Evolutionary conservation across 495 filamentous ascomycete genomes (phyloP), one percentile per base, ranked within the genome.

Genomic region (Hyaloscypha finlandica): DNA sequence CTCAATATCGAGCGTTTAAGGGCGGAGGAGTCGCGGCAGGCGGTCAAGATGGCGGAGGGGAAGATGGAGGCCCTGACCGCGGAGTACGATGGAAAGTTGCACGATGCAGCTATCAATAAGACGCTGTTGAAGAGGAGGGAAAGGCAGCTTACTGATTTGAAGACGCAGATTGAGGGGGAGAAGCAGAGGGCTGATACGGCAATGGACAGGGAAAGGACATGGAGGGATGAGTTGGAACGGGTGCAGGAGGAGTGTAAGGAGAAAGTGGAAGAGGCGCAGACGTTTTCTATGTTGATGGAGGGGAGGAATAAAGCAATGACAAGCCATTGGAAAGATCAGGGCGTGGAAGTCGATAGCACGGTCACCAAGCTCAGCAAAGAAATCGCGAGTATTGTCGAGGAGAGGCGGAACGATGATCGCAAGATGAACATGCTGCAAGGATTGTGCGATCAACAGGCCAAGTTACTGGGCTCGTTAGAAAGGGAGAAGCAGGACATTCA

Each of bases 121-220:
- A 85, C 85, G 22, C 85, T 90, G 1, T 83, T 95, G 6, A 84
- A 87, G 54, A 85, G 90, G 52, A 93, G 92, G 70, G 92, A 95
- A 69, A 86, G 90, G 8, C 92, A 93, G 74, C 85, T 96, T 4
- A 90, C 92, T 67, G 87, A 90, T 63, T 74, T 93, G 55, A 88
- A 89, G 66, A 80, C 79, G 1, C 83, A 91, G 56, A 77, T 92
- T 8, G 87, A 92, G 12, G 74, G 78, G 12, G 92, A 96, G 79
- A 85, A 83, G 67, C 79, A 82, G 59, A 84, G 86, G 64, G 84
- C 91, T n/a, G 72, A 75, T 16, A 77, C 78, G 61, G 84, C 84
- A 31, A 76, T 82, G 45, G 83, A 84, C 30, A 86, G 88, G 22
- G 92, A 96, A 74, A 76, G 75, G 31, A 81, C 78, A 59, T 88